A percentile compares a stretch with the other conserved stretches of the same genome.
Conservation (phyloP, 805 yeast species). For the Priceomyces fermenticarens region DNA sequence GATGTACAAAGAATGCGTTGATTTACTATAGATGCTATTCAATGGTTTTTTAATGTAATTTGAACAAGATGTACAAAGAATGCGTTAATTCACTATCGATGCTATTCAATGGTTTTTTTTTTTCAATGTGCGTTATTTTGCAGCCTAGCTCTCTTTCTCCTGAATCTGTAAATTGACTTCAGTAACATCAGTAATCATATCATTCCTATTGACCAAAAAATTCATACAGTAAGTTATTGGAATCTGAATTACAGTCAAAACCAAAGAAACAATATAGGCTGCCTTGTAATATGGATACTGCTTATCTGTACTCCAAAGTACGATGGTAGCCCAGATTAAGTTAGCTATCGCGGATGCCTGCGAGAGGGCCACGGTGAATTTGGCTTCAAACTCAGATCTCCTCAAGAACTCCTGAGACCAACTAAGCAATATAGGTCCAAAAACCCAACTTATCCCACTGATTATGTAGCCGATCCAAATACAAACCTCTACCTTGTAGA, state of each 20-base stretch:
- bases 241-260: slow-evolving; percentile 4
- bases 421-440: slow-evolving; percentile 5
- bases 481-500: slow-evolving; percentile 2
- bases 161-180: slow-evolving; percentile 1
- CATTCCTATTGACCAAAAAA: background rate
- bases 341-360: slow-evolving; percentile 6
- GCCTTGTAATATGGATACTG: slow-evolving; percentile 6
- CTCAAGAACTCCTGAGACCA: slow-evolving; percentile 6
- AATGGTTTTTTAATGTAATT: too few species aligned
- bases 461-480: slow-evolving; percentile 5
- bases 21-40: too few species aligned
- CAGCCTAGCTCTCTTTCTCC: background rate
- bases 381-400: slow-evolving; percentile 6
- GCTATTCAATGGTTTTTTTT: too few species aligned
- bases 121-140: too few species aligned
- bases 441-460: slow-evolving; percentile 6
- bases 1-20: too few species aligned
- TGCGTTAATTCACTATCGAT: too few species aligned
- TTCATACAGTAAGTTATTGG: slow-evolving; percentile 4
- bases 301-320: slow-evolving; percentile 6
- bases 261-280: slow-evolving; percentile 4
- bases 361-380: slow-evolving; percentile 3
- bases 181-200: slow-evolving; percentile 4
- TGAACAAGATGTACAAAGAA: too few species aligned
- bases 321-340: slow-evolving; percentile 6